Conservation (phyloP, 768 basidiomycete species). For the Lactarius vividus region DNA sequence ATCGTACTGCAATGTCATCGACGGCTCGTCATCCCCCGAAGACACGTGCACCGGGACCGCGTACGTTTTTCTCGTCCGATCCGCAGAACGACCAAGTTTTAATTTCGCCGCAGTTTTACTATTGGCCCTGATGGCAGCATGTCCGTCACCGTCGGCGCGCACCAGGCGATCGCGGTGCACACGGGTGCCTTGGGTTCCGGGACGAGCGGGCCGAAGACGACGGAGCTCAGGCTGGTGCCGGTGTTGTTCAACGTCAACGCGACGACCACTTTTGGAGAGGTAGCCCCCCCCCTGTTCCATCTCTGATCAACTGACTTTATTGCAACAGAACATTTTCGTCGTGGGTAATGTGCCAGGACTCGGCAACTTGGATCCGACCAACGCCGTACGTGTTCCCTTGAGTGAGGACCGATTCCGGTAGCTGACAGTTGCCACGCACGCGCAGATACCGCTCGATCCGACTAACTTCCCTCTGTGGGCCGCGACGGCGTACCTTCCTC, state of each 20-base stretch:
- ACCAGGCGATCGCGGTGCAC: slow-evolving; percentile 32
- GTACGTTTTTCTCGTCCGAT: slow-evolving; percentile 34
- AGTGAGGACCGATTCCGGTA: neutral
- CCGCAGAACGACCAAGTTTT: neutral
- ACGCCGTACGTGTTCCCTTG: slow-evolving; percentile 39
- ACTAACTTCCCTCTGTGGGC: slow-evolving; percentile 54
- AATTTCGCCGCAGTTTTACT: slow-evolving; percentile 23
- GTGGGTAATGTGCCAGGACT: slow-evolving; percentile 55
- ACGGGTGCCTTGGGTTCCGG: slow-evolving; percentile 23
- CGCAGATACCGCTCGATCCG: slow-evolving; percentile 51
- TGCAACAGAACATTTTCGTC: slow-evolving; percentile 54
- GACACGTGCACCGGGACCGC: slow-evolving; percentile 50
- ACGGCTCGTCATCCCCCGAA: slow-evolving; percentile 39
- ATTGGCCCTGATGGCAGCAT: slow-evolving; percentile 26
- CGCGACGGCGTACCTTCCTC: slow-evolving; percentile 48
- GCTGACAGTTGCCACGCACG: neutral
- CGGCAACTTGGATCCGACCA: slow-evolving; percentile 48
- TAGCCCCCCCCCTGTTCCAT: slow-evolving; percentile 27
- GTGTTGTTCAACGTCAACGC: slow-evolving; percentile 49
- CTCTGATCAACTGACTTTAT: neutral
- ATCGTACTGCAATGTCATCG: slow-evolving; percentile 63
- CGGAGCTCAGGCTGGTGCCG: neutral
- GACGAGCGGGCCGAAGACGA: neutral
- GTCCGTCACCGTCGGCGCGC: slow-evolving; percentile 29
- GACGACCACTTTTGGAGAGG: slow-evolving; percentile 57